These are phyloP conservation scores for Favolaschia claudopus DNA, from an alignment of 768 basidiomycete genomes.

Conservation along the genomic window DNA sequence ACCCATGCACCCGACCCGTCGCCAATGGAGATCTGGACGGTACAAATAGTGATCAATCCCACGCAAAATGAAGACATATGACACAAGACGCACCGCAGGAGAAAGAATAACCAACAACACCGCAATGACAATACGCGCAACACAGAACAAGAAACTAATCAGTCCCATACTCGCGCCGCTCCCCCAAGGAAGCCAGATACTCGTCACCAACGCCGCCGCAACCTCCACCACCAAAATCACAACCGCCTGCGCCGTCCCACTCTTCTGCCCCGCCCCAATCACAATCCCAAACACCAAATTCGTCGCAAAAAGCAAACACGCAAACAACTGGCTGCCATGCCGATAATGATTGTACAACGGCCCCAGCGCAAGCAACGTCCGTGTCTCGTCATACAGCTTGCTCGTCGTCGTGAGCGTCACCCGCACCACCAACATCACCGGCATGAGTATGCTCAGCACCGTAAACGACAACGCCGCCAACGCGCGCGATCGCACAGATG, in stretches of 20 bases:
- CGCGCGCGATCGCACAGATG: conserved; percentile 67
- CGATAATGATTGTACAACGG: conserved; percentile 96
- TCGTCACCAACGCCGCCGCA: conserved; percentile 84
- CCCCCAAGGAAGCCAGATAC: conserved; percentile 96
- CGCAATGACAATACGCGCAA: conserved; percentile 87
- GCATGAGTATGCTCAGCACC: conserved; percentile 79
- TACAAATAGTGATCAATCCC: conserved; percentile 14
- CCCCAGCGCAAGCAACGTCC: conserved; percentile 88
- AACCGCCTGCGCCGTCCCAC: conserved; percentile 91
- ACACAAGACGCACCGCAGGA: conserved; percentile 75
- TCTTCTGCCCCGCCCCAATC: conserved; percentile 88
- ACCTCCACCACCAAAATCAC: conserved; percentile 92
- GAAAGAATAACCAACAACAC: conserved; percentile 91
- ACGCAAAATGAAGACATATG: conserved; percentile 16
- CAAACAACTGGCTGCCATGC: conserved; percentile 90
- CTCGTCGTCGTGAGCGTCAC: conserved; percentile 82
- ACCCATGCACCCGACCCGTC: conserved; percentile 89
- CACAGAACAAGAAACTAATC: conserved; percentile 92
- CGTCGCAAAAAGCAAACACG: conserved; percentile 78
- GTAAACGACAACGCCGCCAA: conserved; percentile 86
- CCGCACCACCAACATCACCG: conserved; percentile 77
- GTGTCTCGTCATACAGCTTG: conserved; percentile 94
- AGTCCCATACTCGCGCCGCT: conserved; percentile 97
- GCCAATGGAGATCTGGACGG: conserved; percentile 80
- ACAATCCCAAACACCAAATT: conserved; percentile 86